Base-by-base conservation (phyloP, 1,139 yeast species). In the Arxiozyma heterogenica region DNA sequence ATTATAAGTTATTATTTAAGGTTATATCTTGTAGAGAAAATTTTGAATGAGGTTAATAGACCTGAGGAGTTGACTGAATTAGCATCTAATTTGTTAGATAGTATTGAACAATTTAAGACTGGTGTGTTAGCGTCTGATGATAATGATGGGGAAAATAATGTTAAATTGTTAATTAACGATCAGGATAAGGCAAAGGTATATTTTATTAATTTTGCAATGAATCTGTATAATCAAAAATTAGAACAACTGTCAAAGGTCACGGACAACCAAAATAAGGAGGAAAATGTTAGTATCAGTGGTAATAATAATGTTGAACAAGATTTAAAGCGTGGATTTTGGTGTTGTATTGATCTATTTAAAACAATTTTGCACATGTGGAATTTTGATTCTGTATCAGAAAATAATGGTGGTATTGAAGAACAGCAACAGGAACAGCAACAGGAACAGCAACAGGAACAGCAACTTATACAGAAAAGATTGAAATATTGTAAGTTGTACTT, bases 1-100 rank as follows among this genome's bases (percentile, higher is more conserved):
- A 59, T 65, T 15, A 57, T 66, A 15, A 60, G 65, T n/a, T 68
- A 68, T 48, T 67, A 68, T 53, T 43, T 66, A 51, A 57, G 64
- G 52, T 53, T 68, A 41, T 65, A 63, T 52, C 60, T 60, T 1
- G 67, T 67, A 4, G 69, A 66, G 56, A 47, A 57, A 46, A 57
- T 67, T 1, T 52, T 68, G 42, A 52, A 50, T 18, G 54, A 57
- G 30, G 50, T 54, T 27, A 61, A 59, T 23, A 55, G 66, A 30
- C 52, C 61, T 4, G 58, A 56, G 41, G 68, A 59, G 42, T 51
- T 56, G 38, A 65, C 65, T 3, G 53, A 50, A 20, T 27, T 55
- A 11, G 70, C 68, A 1, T 53, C 65, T 2, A 57, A 55, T 18
- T 52, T 67, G 18, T 53, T 68, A 23, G 67, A 64, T 49, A 53